These are phyloP conservation scores for Curvularia spicifera DNA, from an alignment of 2,329 filamentous ascomycete species.

Conservation along the genomic window DNA sequence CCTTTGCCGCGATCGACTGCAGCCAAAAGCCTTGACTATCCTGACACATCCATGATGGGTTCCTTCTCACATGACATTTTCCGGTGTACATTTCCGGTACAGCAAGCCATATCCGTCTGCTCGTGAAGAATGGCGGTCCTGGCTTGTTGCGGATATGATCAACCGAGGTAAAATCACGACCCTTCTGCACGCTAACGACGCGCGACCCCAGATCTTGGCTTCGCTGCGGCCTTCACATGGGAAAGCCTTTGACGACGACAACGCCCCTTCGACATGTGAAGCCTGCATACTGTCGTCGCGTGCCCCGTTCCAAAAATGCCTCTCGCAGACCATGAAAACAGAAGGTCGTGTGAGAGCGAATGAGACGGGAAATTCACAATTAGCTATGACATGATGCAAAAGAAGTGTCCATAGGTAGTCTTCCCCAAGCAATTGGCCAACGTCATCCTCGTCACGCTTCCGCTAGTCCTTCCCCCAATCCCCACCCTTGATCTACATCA, in stretches of 20 bases:
- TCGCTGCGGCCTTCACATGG: slow-evolving; percentile 42
- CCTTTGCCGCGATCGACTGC: slow-evolving; percentile 7
- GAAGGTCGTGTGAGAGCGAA: not conserved
- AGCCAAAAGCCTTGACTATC: slow-evolving; percentile 3
- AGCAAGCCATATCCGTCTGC: slow-evolving; percentile 2
- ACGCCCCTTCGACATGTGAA: slow-evolving; percentile 39
- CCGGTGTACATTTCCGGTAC: slow-evolving; percentile 1
- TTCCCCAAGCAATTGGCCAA: slow-evolving; percentile 44
- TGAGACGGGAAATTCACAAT: not conserved
- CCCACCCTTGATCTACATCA: slow-evolving; percentile 31
- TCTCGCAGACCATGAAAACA: not conserved
- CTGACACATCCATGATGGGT: slow-evolving; percentile 7
- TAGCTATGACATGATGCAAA: slow-evolving; percentile 1
- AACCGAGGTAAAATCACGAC: slow-evolving; percentile 20
- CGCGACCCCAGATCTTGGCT: slow-evolving; percentile 21
- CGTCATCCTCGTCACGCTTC: slow-evolving; percentile 41
- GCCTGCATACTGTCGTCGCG: slow-evolving; percentile 26
- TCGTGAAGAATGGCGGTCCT: slow-evolving; percentile 16
- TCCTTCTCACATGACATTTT: slow-evolving; percentile 8
- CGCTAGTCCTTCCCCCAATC: slow-evolving; percentile 28
- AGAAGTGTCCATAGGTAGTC: slow-evolving; percentile 7
- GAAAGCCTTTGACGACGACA: slow-evolving; percentile 9
- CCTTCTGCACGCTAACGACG: slow-evolving; percentile 13
- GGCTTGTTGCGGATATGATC: slow-evolving; percentile 20
- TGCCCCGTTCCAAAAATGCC: slow-evolving; percentile 17